Base-by-base conservation (phyloP, 768 basidiomycete species). In the Amanita jacksonii region DNA sequence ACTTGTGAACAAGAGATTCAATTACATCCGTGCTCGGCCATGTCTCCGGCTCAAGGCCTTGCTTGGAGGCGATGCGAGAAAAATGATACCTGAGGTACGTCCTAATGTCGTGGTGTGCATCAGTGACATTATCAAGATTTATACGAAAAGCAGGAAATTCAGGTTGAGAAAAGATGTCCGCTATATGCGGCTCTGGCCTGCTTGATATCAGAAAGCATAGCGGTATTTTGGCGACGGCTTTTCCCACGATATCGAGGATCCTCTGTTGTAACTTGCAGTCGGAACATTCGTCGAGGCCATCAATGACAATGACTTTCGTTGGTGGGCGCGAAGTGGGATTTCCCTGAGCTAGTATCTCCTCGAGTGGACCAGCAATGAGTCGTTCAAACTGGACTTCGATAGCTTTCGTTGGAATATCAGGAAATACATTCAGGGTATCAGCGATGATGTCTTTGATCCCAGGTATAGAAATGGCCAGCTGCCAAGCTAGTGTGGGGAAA, bases 21-120 rank as follows among this genome's bases (percentile, higher is more conserved):
- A 28, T 28, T 6, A 12, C 12, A 12, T 6, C 27, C 27, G 6
- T 6, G 12, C 27, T 12, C 7, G 27, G 27, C 27, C 27, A 28
- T 12, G 12, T 12, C 12, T 28, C 27, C 6, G 27, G 27, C 7
- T 31, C 60, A 61, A 28, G 27, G 6, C 12, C 27, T 12, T 28
- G 27, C 27, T 28, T 12, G 12, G 12, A 6, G 27, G 27, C 27
- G 19, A 54, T 52, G 18, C 24, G 33, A 4, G n/a, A 28, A 28
- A 56, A 52, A n/a, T 46, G 42, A 10, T 27, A 19, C 0, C 20
- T 34, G 6, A 58, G 41, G 48, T 48, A 57, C 15, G 13, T 48
- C 15, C 38, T 38, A 12, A 60, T 54, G 13, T 60, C 55, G 6
- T 27, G 9, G 20, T 50, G 45, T 1, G 51, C 48, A 10, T 50